Evolutionary conservation across 805 yeast genomes (phyloP).

Genomic region (Wickerhamomyces mucosus): DNA sequence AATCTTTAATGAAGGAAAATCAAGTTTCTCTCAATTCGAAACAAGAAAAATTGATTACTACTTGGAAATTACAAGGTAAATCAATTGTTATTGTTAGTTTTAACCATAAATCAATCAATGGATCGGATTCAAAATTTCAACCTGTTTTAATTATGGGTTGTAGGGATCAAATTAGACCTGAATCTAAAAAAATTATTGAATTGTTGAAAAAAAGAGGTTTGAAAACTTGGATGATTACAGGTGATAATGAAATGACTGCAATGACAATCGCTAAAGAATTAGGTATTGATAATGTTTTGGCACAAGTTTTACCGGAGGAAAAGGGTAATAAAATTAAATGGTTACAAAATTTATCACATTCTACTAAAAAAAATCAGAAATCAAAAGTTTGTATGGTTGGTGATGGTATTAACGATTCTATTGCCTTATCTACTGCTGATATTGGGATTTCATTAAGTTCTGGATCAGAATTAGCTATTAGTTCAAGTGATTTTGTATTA

Average conservation of each 20-base stretch:
- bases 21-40: conserved; percentile 27
- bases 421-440: conserved; percentile 66
- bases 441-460: conserved; percentile 71
- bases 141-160: conserved; percentile 44
- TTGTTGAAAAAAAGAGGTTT: conserved; percentile 32
- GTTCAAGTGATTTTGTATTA: conserved; percentile 66
- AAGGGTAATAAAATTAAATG: conserved; percentile 51
- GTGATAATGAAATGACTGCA: conserved; percentile 64
- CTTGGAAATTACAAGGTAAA: conserved; percentile 57
- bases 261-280: conserved; percentile 53
- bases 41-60: conserved; percentile 26
- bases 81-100: conserved; percentile 50
- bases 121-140: conserved; percentile 17
- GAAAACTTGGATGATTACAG: conserved; percentile 68
- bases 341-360: conserved; percentile 5
- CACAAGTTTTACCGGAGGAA: conserved; percentile 67
- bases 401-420: conserved; percentile 80
- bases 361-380: conserved; percentile 2
- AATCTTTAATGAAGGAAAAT: conserved; percentile 41
- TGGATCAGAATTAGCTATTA: conserved; percentile 68
- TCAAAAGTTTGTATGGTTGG: conserved; percentile 60
- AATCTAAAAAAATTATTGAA: conserved; percentile 42
- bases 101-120: conserved; percentile 9
- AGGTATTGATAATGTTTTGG: conserved; percentile 52
- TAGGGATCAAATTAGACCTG: conserved; percentile 52